Conservation (phyloP, 1,284 basidiomycete species). For the Sanguinoderma infundibulare region DNA sequence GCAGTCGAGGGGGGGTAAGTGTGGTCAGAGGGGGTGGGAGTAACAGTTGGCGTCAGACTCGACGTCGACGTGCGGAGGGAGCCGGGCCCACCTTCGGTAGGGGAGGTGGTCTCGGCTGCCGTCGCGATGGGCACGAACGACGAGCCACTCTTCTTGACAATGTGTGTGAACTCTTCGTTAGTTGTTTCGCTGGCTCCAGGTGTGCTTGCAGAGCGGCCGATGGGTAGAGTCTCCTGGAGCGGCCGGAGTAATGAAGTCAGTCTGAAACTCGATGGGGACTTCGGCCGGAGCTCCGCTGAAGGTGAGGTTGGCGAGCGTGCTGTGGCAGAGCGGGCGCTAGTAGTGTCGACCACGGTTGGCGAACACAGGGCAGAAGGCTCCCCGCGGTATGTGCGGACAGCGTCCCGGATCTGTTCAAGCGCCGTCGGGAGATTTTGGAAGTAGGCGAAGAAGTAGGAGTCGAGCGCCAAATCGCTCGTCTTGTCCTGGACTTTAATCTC, state of each 20-base stretch:
- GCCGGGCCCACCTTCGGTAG: slow-evolving; percentile 29
- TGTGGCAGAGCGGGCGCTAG: slow-evolving; percentile 47
- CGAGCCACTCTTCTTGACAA: slow-evolving; percentile 53
- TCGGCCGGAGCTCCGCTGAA: slow-evolving; percentile 16
- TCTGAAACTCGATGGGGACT: slow-evolving; percentile 51
- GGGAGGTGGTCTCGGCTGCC: slow-evolving; percentile 31
- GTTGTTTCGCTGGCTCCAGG: slow-evolving; percentile 40
- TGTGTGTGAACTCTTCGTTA: slow-evolving; percentile 71
- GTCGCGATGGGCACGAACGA: slow-evolving; percentile 67
- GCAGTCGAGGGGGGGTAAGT: slow-evolving; percentile 80
- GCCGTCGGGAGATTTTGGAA: slow-evolving; percentile 82
- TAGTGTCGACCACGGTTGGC: slow-evolving; percentile 66
- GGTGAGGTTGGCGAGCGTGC: slow-evolving; percentile 32
- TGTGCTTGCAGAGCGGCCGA: slow-evolving; percentile 34
- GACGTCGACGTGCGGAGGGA: slow-evolving; percentile 25
- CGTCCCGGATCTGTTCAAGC: slow-evolving; percentile 78
- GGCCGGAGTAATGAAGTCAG: slow-evolving; percentile 66
- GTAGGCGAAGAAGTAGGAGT: slow-evolving; percentile 94
- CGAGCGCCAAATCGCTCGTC: slow-evolving; percentile 75
- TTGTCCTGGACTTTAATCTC: slow-evolving; percentile 91
- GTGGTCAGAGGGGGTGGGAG: slow-evolving; percentile 44
- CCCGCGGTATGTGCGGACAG: slow-evolving; percentile 62
- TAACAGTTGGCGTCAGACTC: slow-evolving; percentile 28
- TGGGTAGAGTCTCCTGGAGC: slow-evolving; percentile 57
- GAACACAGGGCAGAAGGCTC: slow-evolving; percentile 39